phyloP scores from a whole-genome alignment of 768 basidiomycete species.

The Termitomyces sp. region DNA sequence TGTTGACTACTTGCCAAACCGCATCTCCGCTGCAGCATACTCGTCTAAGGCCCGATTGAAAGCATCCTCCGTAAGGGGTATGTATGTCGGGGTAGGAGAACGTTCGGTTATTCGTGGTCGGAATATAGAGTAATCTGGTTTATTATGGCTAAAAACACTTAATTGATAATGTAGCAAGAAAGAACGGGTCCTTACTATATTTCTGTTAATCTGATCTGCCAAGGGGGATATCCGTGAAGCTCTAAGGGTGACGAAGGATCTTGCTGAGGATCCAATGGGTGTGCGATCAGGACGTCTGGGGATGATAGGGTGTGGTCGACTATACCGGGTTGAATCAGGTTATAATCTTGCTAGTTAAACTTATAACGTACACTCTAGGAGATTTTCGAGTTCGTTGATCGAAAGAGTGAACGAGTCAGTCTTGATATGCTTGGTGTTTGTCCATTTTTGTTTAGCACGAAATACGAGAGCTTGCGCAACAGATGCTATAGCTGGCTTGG shows the following conservation, averaged over 20 bases:
- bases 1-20: slow-evolving; percentile 61
- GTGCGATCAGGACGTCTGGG: slow-evolving; percentile 77
- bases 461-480: slow-evolving; percentile 44
- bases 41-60: slow-evolving; percentile 73
- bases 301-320: slow-evolving; percentile 53
- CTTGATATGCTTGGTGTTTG: slow-evolving; percentile 15
- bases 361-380: slow-evolving; percentile 54
- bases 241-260: slow-evolving; percentile 48
- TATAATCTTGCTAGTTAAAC: not conserved
- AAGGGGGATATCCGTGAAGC: slow-evolving; percentile 76
- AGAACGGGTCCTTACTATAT: slow-evolving; percentile 52
- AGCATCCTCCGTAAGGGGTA: slow-evolving; percentile 44
- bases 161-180: not conserved
- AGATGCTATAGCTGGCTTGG: slow-evolving; percentile 64
- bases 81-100: slow-evolving; percentile 5
- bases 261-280: slow-evolving; percentile 42
- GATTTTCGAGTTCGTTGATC: slow-evolving; percentile 39
- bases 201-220: slow-evolving; percentile 82
- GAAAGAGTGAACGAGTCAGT: slow-evolving; percentile 30
- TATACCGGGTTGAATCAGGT: slow-evolving; percentile 19
- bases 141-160: slow-evolving; percentile 25
- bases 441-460: slow-evolving; percentile 20
- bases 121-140: not conserved
- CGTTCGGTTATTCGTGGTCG: not conserved
- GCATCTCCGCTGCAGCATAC: slow-evolving; percentile 71